These are phyloP conservation scores for Wickerhamomyces rabaulensis DNA, from an alignment of 805 yeast genomes.

Conservation along the genomic window DNA sequence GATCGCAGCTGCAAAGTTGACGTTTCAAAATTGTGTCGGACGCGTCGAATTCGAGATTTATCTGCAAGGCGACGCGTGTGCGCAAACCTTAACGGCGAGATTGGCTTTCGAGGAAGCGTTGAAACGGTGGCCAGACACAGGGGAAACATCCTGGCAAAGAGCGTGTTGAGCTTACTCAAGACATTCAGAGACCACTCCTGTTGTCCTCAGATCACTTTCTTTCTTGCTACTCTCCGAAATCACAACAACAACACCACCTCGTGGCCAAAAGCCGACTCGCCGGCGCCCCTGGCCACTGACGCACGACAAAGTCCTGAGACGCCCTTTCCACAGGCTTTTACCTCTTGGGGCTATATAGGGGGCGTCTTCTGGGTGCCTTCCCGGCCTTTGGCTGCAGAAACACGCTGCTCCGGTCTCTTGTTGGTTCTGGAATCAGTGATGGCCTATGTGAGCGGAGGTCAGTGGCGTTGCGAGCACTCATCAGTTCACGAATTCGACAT, in stretches of 20 bases:
- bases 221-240: too few relatives aligned
- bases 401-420: not conserved
- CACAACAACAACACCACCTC: too few relatives aligned
- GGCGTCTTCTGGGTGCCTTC: not conserved
- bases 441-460: too few relatives aligned
- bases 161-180: too few relatives aligned
- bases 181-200: too few relatives aligned
- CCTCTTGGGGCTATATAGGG: not conserved
- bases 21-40: not conserved
- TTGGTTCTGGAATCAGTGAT: too few relatives aligned
- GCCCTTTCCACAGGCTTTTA: too few relatives aligned
- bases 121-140: not conserved
- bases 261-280: not conserved
- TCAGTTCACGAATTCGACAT: too few relatives aligned
- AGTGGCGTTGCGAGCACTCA: too few relatives aligned
- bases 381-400: not conserved
- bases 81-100: not conserved
- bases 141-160: too few relatives aligned
- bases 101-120: not conserved
- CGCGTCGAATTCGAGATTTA: not conserved
- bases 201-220: too few relatives aligned
- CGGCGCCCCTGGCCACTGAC: not conserved
- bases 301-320: not conserved
- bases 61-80: not conserved
- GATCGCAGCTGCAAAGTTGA: not conserved